Conservation (phyloP, 495 filamentous ascomycete species). For the Penicillium longicatenatum region DNA sequence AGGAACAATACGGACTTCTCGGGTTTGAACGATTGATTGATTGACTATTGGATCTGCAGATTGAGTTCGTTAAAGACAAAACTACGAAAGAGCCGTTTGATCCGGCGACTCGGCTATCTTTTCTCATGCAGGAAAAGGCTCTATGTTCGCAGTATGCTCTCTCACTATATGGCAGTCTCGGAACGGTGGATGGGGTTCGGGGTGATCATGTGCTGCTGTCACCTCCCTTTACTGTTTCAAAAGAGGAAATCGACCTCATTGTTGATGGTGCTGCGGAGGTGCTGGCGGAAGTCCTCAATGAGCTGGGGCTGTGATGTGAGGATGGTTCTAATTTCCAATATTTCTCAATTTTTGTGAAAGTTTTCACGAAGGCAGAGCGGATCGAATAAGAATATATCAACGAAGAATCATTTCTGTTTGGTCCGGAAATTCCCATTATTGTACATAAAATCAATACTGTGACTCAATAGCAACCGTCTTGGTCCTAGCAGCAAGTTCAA, state of each 20-base stretch:
- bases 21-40: neutral
- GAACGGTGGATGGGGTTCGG: conserved; percentile 63
- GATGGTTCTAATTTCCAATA: neutral
- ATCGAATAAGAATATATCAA: neutral
- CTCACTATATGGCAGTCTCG: conserved; percentile 68
- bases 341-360: no score
- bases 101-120: conserved; percentile 33
- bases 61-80: conserved; percentile 63
- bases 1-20: neutral
- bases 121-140: conserved; percentile 55
- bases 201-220: conserved; percentile 79
- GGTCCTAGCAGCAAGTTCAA: conserved; percentile 16
- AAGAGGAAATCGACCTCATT: conserved; percentile 63
- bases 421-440: conserved; percentile 17
- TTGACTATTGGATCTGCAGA: conserved; percentile 22
- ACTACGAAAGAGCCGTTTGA: conserved; percentile 57
- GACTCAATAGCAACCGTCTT: conserved; percentile 32
- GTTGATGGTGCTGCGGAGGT: conserved; percentile 44
- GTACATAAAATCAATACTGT: conserved; percentile 30
- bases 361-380: neutral
- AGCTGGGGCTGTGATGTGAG: conserved; percentile 12
- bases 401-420: neutral
- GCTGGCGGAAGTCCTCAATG: conserved; percentile 36
- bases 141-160: conserved; percentile 57
- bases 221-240: conserved; percentile 70